phyloP scores from a whole-genome alignment of 2,329 filamentous ascomycete species.

The Pseudocercospora cruenta region DNA sequence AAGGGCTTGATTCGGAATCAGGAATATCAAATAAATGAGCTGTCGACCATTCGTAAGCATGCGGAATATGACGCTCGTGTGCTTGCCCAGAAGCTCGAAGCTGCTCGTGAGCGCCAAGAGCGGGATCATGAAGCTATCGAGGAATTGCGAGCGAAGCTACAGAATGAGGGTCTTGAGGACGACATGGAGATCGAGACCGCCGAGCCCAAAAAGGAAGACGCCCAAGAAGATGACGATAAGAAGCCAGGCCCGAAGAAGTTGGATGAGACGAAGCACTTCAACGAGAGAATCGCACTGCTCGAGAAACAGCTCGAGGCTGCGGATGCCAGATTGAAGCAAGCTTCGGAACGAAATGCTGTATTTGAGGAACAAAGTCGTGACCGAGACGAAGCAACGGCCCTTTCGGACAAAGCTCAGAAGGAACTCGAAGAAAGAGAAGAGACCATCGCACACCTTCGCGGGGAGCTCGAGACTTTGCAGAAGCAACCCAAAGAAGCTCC shows the following conservation, averaged over 20 bases:
- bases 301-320: conserved; percentile 39
- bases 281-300: conserved; percentile 37
- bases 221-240: conserved; percentile 17
- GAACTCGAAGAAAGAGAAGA: conserved; percentile 34
- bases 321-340: conserved; percentile 39
- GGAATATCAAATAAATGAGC: conserved; percentile 56
- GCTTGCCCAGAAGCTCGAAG: conserved; percentile 52
- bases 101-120: conserved; percentile 51
- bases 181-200: conserved; percentile 30
- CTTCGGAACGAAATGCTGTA: conserved; percentile 35
- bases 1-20: conserved; percentile 54
- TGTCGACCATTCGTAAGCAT: conserved; percentile 52
- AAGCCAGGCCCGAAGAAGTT: conserved; percentile 12
- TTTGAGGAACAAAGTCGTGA: conserved; percentile 34
- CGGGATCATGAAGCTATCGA: conserved; percentile 53
- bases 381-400: conserved; percentile 17
- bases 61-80: conserved; percentile 54
- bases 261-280: conserved; percentile 36
- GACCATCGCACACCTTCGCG: conserved; percentile 35
- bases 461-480: conserved; percentile 34
- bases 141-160: conserved; percentile 51
- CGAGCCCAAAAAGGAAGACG: conserved; percentile 17
- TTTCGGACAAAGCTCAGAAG: conserved; percentile 26
- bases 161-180: conserved; percentile 45
- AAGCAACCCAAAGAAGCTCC: conserved; percentile 25